Conservation (phyloP, 2,329 filamentous ascomycete species). For the Penicillium sp. region DNA sequence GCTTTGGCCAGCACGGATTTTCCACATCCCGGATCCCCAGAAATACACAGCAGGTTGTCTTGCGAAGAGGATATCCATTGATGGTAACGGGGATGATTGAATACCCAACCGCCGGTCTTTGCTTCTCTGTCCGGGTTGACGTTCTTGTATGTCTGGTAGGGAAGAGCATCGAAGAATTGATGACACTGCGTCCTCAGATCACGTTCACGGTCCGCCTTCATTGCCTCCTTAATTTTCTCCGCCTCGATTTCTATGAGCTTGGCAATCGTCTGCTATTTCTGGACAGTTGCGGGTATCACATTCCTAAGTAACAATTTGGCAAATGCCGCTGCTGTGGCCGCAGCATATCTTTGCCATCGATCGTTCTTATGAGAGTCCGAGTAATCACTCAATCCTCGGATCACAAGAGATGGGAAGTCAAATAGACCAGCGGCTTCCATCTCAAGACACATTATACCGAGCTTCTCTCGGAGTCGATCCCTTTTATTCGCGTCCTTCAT, state of each 20-base stretch:
- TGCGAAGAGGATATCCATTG: background rate
- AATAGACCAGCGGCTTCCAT: slow-evolving; percentile 15
- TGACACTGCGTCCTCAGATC: slow-evolving; percentile 23
- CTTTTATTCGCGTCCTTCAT: slow-evolving; percentile 16
- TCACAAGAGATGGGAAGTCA: slow-evolving; percentile 18
- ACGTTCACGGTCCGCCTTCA: too few relatives aligned
- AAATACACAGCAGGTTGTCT: slow-evolving; percentile 43
- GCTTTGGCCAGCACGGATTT: slow-evolving; percentile 45
- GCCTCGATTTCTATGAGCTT: too few relatives aligned
- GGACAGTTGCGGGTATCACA: too few relatives aligned
- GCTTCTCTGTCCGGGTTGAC: slow-evolving; percentile 32
- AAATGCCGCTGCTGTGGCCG: slow-evolving; percentile 15
- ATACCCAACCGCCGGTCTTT: slow-evolving; percentile 41
- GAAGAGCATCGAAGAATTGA: slow-evolving; percentile 30
- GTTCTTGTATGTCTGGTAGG: slow-evolving; percentile 36
- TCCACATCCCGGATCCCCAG: slow-evolving; percentile 46
- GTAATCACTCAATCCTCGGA: slow-evolving; percentile 25
- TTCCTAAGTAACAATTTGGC: too few relatives aligned
- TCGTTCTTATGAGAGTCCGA: slow-evolving; percentile 23
- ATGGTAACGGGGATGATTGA: slow-evolving; percentile 31
- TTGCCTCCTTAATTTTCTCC: too few relatives aligned
- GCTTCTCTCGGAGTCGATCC: slow-evolving; percentile 11
- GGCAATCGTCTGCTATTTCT: too few relatives aligned
- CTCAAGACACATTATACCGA: slow-evolving; percentile 17
- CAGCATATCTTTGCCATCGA: slow-evolving; percentile 19